phyloP scores from a whole-genome alignment of 176 grass and related monocot species.

The Areca catechu region DNA sequence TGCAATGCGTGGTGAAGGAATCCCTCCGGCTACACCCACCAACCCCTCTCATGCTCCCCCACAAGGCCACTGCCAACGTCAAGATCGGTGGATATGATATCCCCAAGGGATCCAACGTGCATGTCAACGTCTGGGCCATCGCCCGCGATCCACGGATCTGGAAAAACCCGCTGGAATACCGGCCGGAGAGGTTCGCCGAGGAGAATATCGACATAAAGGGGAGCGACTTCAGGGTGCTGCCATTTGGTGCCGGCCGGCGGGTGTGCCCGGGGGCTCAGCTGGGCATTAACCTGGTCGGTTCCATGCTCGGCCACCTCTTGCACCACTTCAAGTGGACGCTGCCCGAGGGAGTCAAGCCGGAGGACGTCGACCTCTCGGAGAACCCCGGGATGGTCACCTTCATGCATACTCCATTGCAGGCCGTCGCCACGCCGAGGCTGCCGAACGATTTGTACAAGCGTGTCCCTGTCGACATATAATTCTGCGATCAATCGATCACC shows the following conservation, averaged over 20 bases:
- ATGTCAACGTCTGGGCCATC: conserved; percentile 67
- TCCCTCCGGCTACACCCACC: conserved; percentile 55
- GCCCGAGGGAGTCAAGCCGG: conserved; percentile 29
- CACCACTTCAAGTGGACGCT: conserved; percentile 69
- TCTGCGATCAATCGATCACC: conserved; percentile 4
- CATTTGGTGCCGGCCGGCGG: conserved; percentile 48
- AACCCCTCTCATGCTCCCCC: conserved; percentile 60
- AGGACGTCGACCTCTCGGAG: conserved; percentile 54
- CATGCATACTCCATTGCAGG: conserved; percentile 47
- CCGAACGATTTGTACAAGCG: conserved; percentile 38
- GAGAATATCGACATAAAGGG: conserved; percentile 66
- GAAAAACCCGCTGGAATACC: conserved; percentile 50
- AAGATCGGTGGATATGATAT: conserved; percentile 50
- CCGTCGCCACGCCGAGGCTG: conserved; percentile 38
- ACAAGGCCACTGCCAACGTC: conserved; percentile 46
- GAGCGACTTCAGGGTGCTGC: conserved; percentile 46
- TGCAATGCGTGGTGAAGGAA: conserved; percentile 55
- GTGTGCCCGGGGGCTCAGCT: conserved; percentile 68
- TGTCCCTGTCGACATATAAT: conserved; percentile 40
- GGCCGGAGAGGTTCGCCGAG: conserved; percentile 51
- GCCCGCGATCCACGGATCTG: conserved; percentile 48
- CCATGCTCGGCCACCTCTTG: conserved; percentile 55
- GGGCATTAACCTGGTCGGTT: conserved; percentile 47
- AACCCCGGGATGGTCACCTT: conserved; percentile 50
- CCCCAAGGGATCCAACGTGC: conserved; percentile 51